phyloP scores from a whole-genome alignment of 371 early-diverging fungal species.

The Saksenaea vasiformis region DNA sequence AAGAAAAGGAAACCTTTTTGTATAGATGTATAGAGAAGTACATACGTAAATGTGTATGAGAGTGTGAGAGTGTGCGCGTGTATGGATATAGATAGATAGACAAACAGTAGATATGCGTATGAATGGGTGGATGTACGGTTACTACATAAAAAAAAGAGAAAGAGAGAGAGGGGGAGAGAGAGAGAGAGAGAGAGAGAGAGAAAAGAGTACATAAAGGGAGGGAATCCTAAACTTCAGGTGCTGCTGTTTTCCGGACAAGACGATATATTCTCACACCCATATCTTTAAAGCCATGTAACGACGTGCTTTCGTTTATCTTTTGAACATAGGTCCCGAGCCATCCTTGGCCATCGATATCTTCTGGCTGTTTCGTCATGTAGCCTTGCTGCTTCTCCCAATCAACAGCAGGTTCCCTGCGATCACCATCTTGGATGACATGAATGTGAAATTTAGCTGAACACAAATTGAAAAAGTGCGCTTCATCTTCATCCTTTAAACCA shows the following conservation, averaged over 20 bases:
- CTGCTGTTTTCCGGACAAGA: neutral
- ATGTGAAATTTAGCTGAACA: conserved; percentile 22
- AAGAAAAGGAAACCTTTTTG: neutral
- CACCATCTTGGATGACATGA: neutral
- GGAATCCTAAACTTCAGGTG: neutral
- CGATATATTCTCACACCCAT: neutral
- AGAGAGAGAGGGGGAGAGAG: too few species aligned
- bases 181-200: neutral
- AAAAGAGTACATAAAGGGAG: too few species aligned
- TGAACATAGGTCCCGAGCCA: conserved; percentile 15
- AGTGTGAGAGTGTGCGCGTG: too few species aligned
- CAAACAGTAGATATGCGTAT: too few species aligned
- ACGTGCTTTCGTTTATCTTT: neutral
- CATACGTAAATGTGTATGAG: too few species aligned
- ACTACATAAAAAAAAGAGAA: too few species aligned
- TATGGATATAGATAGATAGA: too few species aligned
- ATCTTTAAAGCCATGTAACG: neutral
- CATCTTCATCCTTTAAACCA: conserved; percentile 38
- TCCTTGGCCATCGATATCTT: conserved; percentile 12
- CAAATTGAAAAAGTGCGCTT: conserved; percentile 44
- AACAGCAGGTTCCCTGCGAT: neutral
- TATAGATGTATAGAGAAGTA: too few species aligned
- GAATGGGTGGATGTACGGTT: too few species aligned
- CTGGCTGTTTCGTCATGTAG: conserved; percentile 1
- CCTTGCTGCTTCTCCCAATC: conserved; percentile 15